Evolutionary conservation across 139 green algal genomes (phyloP).

Genomic region (Chlamydomonas schloesseri): DNA sequence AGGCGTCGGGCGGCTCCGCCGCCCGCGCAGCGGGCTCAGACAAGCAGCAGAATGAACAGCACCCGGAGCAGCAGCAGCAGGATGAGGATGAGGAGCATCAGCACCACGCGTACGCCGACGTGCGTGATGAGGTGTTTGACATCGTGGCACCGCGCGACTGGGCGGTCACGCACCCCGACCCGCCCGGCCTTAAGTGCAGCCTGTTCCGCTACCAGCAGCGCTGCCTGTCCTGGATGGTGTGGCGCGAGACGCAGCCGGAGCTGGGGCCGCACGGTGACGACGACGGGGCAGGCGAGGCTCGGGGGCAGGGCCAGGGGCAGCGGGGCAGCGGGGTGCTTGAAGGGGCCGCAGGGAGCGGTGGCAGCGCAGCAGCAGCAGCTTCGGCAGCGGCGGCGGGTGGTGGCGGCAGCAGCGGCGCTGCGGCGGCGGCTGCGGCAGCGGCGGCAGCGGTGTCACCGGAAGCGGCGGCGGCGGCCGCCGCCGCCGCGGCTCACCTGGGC

Average conservation of each 20-base stretch:
- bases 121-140: conserved; percentile 63
- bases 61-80: not conserved
- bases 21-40: not conserved
- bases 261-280: not conserved
- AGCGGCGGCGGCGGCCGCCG: not conserved
- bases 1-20: not conserved
- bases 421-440: not conserved
- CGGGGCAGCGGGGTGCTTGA: too few relatives aligned
- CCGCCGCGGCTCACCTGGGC: conserved; percentile 14
- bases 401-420: not conserved
- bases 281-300: too few relatives aligned
- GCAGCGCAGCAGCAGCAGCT: too few relatives aligned
- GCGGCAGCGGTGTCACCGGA: not conserved
- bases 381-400: not conserved
- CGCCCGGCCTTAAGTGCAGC: conserved; percentile 64
- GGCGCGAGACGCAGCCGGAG: conserved; percentile 60
- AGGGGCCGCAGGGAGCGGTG: too few relatives aligned
- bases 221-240: conserved; percentile 76
- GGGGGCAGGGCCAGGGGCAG: not conserved
- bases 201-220: conserved; percentile 75
- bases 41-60: not conserved
- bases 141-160: conserved; percentile 59
- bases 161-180: conserved; percentile 50
- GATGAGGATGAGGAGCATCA: not conserved
- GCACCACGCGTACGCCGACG: not conserved